Percentiles rank a stretch among this genome's conserved stretches.
These are phyloP conservation scores for Parachaetomium inaequale DNA, from an alignment of 495 filamentous ascomycete genomes.

Conservation along the genomic window DNA sequence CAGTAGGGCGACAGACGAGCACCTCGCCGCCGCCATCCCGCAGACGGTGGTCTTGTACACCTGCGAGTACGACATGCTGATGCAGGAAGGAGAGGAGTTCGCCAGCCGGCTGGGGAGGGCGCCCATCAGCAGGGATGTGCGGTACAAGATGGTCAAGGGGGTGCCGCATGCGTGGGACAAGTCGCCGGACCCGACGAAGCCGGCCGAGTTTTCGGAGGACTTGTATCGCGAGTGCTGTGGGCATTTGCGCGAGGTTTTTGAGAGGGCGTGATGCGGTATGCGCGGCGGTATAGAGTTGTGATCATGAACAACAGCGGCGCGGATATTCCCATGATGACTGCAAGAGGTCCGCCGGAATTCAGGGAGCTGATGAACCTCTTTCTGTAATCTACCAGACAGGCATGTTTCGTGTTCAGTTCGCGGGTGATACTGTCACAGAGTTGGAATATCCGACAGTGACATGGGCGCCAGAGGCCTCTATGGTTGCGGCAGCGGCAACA, in stretches of 20 bases:
- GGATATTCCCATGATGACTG: too few relatives aligned
- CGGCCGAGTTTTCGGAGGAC: constrained; percentile 38
- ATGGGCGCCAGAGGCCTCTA: too few relatives aligned
- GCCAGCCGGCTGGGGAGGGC: constrained; percentile 54
- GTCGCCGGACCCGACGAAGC: constrained; percentile 70
- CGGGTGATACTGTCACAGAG: too few relatives aligned
- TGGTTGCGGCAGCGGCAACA: too few relatives aligned
- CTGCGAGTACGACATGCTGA: constrained; percentile 90
- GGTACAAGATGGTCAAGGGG: constrained; percentile 66
- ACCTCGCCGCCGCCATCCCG: constrained; percentile 43
- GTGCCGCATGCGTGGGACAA: constrained; percentile 87
- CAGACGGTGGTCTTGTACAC: constrained; percentile 60
- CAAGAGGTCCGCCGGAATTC: too few relatives aligned
- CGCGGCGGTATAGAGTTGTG: too few relatives aligned
- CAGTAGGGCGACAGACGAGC: constrained; percentile 36
- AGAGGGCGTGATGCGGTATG: background rate
- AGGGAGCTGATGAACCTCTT: too few relatives aligned
- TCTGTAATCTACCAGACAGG: too few relatives aligned
- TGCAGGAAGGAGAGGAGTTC: constrained; percentile 70
- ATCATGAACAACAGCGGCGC: too few relatives aligned
- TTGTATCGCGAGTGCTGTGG: constrained; percentile 41
- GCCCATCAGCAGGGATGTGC: constrained; percentile 62
- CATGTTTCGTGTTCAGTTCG: too few relatives aligned
- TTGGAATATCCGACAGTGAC: too few relatives aligned
- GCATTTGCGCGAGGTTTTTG: constrained; percentile 33